phyloP scores from a whole-genome alignment of 106 monocot species.

The Posidonia australis region DNA sequence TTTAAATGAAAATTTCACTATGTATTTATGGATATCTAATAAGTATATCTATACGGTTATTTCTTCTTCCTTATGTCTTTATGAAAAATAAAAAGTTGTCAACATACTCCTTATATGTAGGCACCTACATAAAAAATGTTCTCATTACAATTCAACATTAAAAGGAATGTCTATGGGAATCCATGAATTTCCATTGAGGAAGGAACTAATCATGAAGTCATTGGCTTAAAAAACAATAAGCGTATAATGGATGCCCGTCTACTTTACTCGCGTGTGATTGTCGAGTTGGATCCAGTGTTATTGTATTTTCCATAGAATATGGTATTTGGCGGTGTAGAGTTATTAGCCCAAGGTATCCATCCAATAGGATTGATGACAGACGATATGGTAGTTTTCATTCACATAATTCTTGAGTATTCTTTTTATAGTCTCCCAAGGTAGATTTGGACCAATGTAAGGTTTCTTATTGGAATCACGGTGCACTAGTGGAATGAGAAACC shows the following conservation, averaged over 20 bases:
- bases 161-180: no score
- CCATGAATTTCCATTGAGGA: conserved; percentile 2
- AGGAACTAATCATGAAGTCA: background rate
- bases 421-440: conserved; percentile 11
- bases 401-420: conserved; percentile 5
- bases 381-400: background rate
- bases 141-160: no score
- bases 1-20: no score
- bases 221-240: background rate
- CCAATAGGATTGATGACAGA: background rate
- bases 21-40: no score
- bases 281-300: conserved; percentile 5
- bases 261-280: background rate
- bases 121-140: no score
- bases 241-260: background rate
- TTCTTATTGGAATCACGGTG: background rate
- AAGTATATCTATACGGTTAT: no score
- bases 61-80: no score
- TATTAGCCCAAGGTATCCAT: conserved; percentile 2
- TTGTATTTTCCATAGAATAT: conserved; percentile 5
- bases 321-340: background rate
- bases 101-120: no score
- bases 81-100: no score
- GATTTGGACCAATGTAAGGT: background rate
- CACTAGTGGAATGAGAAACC: conserved; percentile 3